Conservation (phyloP, 2,329 filamentous ascomycete genomes). For the Paecilomyces sp. region DNA sequence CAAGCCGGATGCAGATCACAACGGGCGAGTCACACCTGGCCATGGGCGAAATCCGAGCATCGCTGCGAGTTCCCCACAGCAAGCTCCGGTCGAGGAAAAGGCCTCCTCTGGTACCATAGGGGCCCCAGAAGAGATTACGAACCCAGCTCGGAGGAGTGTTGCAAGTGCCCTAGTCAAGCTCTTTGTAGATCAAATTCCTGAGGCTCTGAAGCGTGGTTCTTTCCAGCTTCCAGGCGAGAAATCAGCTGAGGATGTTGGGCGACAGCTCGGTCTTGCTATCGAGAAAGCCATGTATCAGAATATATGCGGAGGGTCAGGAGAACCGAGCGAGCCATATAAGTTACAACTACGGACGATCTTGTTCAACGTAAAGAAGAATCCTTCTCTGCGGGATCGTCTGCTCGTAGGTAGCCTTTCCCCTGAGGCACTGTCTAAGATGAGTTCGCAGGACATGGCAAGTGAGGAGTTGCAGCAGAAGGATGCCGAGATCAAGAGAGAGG, state of each 20-base stretch:
- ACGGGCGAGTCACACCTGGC: conserved; percentile 17
- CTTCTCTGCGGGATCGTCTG: conserved; percentile 66
- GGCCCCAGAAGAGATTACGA: conserved; percentile 47
- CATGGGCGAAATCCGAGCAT: conserved; percentile 26
- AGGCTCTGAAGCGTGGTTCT: conserved; percentile 58
- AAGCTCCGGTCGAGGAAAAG: conserved; percentile 22
- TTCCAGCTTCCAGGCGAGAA: conserved; percentile 58
- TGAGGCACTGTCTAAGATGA: conserved; percentile 78
- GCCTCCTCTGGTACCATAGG: conserved; percentile 24
- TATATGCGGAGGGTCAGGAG: conserved; percentile 43
- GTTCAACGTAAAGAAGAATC: conserved; percentile 85
- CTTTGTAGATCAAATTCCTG: conserved; percentile 58
- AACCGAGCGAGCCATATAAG: conserved; percentile 50
- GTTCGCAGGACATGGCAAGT: conserved; percentile 81
- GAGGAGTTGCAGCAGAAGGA: conserved; percentile 70
- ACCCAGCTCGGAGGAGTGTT: conserved; percentile 57
- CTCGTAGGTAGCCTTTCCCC: conserved; percentile 66
- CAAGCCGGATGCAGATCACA: conserved; percentile 12
- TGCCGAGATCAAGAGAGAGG: conserved; percentile 47
- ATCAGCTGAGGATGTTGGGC: conserved; percentile 57
- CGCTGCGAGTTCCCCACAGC: conserved; percentile 17
- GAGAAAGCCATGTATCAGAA: conserved; percentile 61
- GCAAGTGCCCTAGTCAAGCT: conserved; percentile 66
- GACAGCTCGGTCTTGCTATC: conserved; percentile 68
- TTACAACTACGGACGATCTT: conserved; percentile 66